These are phyloP conservation scores for Dryadomyces quercivorus DNA, from an alignment of 2,329 filamentous ascomycete species.

Conservation along the genomic window DNA sequence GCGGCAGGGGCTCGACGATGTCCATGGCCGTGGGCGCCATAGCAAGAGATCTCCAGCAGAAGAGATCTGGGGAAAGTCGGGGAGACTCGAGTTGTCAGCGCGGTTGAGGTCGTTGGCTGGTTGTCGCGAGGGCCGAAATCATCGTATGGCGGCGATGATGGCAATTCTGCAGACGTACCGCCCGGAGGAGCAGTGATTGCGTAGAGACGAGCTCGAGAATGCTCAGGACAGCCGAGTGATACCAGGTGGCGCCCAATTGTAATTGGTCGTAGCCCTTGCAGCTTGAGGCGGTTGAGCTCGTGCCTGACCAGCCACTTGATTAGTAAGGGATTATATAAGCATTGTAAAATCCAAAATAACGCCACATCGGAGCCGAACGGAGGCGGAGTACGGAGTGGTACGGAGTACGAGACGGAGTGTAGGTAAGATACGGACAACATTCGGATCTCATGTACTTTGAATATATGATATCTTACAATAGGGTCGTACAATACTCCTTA, in stretches of 20 bases:
- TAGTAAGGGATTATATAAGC: too few species aligned
- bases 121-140: not conserved
- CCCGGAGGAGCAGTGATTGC: not conserved
- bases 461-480: too few species aligned
- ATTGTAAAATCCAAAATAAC: too few species aligned
- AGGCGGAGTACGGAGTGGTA: too few species aligned
- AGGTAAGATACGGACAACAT: too few species aligned
- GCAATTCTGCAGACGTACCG: not conserved
- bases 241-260: not conserved
- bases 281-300: not conserved
- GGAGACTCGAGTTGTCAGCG: not conserved
- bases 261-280: not conserved
- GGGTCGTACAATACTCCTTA: too few species aligned
- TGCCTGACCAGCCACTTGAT: too few species aligned
- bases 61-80: not conserved
- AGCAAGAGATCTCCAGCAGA: not conserved
- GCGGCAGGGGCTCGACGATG: conserved; percentile 28
- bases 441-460: too few species aligned
- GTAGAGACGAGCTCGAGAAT: not conserved
- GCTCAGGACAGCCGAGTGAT: not conserved
- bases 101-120: not conserved
- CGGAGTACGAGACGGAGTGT: too few species aligned
- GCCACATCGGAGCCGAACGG: too few species aligned
- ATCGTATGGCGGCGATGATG: not conserved
- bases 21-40: conserved; percentile 45